A percentile compares a stretch with the other conserved stretches of the same genome.
Evolutionary conservation across 129 eudicot genomes (phyloP).

Genomic region (Erigeron canadensis): DNA sequence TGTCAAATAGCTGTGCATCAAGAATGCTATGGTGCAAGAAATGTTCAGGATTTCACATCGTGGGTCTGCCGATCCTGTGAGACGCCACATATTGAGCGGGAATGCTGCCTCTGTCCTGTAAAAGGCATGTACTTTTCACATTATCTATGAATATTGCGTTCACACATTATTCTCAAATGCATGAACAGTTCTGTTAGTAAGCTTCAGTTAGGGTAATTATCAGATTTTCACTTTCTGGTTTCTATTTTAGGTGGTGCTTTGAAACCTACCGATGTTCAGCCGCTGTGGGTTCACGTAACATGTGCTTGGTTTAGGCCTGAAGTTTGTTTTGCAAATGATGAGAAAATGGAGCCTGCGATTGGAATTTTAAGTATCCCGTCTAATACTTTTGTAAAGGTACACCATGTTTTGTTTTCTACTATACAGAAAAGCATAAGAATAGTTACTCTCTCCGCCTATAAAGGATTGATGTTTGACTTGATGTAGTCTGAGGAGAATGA

Average conservation of each 20-base stretch:
- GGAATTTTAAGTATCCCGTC: slow-evolving; percentile 93
- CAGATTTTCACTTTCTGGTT: slow-evolving; percentile 2
- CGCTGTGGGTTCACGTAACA: slow-evolving; percentile 95
- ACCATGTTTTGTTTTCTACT: not conserved
- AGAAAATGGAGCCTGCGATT: slow-evolving; percentile 96
- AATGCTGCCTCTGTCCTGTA: slow-evolving; percentile 98
- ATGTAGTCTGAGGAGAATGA: not conserved
- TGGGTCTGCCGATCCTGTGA: slow-evolving; percentile 97
- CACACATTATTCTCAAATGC: not conserved
- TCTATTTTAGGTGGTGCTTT: slow-evolving; percentile 75
- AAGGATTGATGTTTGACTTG: not conserved
- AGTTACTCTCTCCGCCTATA: not conserved
- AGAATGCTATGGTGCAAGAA: slow-evolving; percentile 97
- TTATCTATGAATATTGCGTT: not conserved
- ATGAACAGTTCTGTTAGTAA: not conserved
- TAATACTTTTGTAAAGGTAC: slow-evolving; percentile 89
- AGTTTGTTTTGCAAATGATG: slow-evolving; percentile 90
- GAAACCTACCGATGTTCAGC: slow-evolving; percentile 89
- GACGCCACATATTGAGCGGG: slow-evolving; percentile 86
- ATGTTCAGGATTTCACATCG: slow-evolving; percentile 85
- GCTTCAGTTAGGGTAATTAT: not conserved
- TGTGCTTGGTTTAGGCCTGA: slow-evolving; percentile 99
- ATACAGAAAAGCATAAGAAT: too few species aligned
- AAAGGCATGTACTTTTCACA: slow-evolving; percentile 57
- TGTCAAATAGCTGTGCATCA: slow-evolving; percentile 99